phyloP scores from a whole-genome alignment of 2,329 filamentous ascomycete species.

The Grosmannia clavigera region DNA sequence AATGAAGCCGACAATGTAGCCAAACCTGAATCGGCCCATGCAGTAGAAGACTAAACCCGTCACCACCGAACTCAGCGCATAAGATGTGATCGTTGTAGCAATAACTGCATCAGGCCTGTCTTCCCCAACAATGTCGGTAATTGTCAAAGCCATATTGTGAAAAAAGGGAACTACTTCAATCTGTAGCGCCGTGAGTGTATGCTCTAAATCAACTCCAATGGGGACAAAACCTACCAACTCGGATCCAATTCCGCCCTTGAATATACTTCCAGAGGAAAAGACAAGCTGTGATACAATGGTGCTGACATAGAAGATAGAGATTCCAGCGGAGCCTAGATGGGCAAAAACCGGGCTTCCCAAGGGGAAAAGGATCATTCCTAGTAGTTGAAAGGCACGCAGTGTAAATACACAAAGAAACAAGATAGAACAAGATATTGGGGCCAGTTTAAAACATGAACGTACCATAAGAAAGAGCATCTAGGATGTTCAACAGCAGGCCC shows the following conservation, averaged over 20 bases:
- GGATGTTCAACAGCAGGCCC: constrained; percentile 77
- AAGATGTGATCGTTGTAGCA: constrained; percentile 86
- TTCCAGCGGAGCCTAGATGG: constrained; percentile 78
- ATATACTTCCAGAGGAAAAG: constrained; percentile 78
- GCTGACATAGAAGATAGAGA: constrained; percentile 98
- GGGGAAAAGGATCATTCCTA: constrained; percentile 87
- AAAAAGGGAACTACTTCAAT: constrained; percentile 99
- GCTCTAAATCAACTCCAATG: not conserved
- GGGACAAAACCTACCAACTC: constrained; percentile 53
- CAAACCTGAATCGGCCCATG: constrained; percentile 77
- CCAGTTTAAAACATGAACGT: constrained; percentile 10
- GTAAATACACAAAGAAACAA: not conserved
- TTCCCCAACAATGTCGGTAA: constrained; percentile 64
- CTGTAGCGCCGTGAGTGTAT: constrained; percentile 21
- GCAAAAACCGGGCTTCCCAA: constrained; percentile 78
- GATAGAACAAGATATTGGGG: constrained; percentile 1
- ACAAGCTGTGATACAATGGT: constrained; percentile 88
- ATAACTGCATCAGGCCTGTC: constrained; percentile 76
- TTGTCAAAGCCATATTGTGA: constrained; percentile 92
- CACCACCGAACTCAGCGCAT: constrained; percentile 78
- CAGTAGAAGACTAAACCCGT: constrained; percentile 86
- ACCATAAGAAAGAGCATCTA: constrained; percentile 92
- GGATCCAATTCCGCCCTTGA: constrained; percentile 83
- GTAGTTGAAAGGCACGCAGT: not conserved
- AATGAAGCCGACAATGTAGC: constrained; percentile 92